A percentile compares a stretch with the other conserved stretches of the same genome.
Conservation (phyloP, 129 eudicot species). For the Tagetes patula region DNA sequence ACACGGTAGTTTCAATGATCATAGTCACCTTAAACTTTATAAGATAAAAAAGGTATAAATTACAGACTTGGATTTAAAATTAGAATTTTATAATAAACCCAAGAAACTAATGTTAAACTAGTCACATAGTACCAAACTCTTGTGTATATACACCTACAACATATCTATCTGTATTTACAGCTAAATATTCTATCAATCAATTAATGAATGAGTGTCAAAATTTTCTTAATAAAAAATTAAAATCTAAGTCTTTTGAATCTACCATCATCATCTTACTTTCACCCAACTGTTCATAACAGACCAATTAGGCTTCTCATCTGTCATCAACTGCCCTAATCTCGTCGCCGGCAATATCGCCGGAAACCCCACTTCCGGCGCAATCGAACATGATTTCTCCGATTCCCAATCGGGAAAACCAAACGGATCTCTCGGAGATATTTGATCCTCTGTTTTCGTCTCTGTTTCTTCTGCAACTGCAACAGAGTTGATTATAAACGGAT, state of each 20-base stretch:
- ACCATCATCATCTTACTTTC: conserved; percentile 45
- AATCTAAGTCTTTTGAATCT: conserved; percentile 29
- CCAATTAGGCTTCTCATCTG: conserved; percentile 57
- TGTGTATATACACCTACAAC: conserved; percentile 21
- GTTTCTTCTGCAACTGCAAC: conserved; percentile 22
- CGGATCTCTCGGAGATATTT: conserved; percentile 64
- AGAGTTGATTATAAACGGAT: conserved; percentile 44
- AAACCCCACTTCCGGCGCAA: conserved; percentile 35
- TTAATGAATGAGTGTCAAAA: conserved; percentile 35
- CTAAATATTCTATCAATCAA: conserved; percentile 23
- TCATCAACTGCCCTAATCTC: conserved; percentile 47
- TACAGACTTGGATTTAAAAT: neutral
- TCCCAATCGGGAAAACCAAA: conserved; percentile 76
- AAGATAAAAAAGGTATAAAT: neutral
- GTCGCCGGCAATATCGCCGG: conserved; percentile 36
- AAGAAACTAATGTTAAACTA: conserved; percentile 21
- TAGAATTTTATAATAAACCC: neutral
- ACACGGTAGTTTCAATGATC: neutral
- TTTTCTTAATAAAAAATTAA: conserved; percentile 1
- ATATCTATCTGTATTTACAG: conserved; percentile 35
- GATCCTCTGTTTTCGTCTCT: conserved; percentile 18
- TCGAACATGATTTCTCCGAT: conserved; percentile 41
- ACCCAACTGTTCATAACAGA: conserved; percentile 55
- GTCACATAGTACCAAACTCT: conserved; percentile 32
- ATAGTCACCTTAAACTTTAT: neutral